Evolutionary conservation across 1,284 basidiomycete species (phyloP).

Genomic region (Cryptococcus maquisensis): DNA sequence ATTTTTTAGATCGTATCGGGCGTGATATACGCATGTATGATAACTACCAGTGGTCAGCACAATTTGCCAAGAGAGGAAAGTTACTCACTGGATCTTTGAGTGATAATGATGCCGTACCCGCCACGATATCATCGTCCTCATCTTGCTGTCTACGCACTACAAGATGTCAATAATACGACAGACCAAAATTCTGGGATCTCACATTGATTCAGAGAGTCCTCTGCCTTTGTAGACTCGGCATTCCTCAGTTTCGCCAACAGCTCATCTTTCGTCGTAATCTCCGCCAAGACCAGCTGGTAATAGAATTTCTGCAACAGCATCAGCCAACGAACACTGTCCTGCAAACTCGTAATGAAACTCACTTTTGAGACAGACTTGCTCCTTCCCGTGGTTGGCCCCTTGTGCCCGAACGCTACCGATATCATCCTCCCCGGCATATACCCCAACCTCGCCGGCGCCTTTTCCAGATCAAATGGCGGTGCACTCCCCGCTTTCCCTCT

Average conservation of each 20-base stretch:
- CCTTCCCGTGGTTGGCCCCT: conserved; percentile 56
- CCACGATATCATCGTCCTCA: conserved; percentile 82
- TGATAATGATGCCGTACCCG: conserved; percentile 79
- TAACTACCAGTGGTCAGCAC: conserved; percentile 54
- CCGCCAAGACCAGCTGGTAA: conserved; percentile 75
- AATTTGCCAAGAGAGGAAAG: background rate
- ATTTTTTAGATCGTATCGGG: conserved; percentile 78
- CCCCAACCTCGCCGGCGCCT: conserved; percentile 52
- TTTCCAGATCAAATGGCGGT: conserved; percentile 78
- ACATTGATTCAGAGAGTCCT: conserved; percentile 19
- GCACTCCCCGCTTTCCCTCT: conserved; percentile 97
- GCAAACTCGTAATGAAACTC: background rate
- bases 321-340: background rate
- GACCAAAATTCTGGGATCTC: background rate
- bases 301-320: conserved; percentile 66
- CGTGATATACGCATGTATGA: conserved; percentile 81
- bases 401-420: conserved; percentile 79
- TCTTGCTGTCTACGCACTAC: conserved; percentile 60
- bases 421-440: conserved; percentile 56
- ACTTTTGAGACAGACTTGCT: conserved; percentile 45
- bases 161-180: background rate
- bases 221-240: conserved; percentile 23
- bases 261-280: conserved; percentile 64
- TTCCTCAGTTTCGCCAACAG: conserved; percentile 52
- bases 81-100: conserved; percentile 81